Conservation (phyloP, 1,284 basidiomycete genomes). For the Tremellales sp. region DNA sequence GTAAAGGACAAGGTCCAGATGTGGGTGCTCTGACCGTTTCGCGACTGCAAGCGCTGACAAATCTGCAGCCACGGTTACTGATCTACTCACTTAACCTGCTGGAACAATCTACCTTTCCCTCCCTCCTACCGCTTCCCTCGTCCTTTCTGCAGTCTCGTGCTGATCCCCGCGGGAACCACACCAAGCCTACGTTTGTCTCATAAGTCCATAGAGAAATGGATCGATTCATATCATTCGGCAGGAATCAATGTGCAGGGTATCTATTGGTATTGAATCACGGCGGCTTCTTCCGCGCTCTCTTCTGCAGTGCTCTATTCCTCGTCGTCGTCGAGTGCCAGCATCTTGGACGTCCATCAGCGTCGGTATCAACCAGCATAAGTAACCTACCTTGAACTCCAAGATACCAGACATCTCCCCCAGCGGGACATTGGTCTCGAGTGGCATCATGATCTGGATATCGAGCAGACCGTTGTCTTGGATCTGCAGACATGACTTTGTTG, state of each 20-base stretch:
- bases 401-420: constrained; percentile 58
- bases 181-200: too few species aligned
- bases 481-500: constrained; percentile 77
- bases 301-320: constrained; percentile 15
- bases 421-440: constrained; percentile 48
- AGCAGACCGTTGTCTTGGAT: constrained; percentile 75
- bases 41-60: neutral
- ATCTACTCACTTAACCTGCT: neutral
- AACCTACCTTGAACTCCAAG: constrained; percentile 74
- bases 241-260: neutral
- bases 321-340: constrained; percentile 39
- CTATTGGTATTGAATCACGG: neutral
- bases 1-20: constrained; percentile 50
- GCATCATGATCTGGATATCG: constrained; percentile 82
- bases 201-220: too few species aligned
- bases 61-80: constrained; percentile 40
- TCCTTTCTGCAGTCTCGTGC: neutral
- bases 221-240: too few species aligned
- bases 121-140: neutral
- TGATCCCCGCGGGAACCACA: neutral
- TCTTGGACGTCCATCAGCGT: constrained; percentile 17
- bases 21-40: constrained; percentile 24
- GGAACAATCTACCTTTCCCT: neutral
- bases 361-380: neutral
- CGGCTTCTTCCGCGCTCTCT: neutral